These are phyloP conservation scores for Russula lepida DNA, from an alignment of 768 basidiomycete species.

Conservation along the genomic window DNA sequence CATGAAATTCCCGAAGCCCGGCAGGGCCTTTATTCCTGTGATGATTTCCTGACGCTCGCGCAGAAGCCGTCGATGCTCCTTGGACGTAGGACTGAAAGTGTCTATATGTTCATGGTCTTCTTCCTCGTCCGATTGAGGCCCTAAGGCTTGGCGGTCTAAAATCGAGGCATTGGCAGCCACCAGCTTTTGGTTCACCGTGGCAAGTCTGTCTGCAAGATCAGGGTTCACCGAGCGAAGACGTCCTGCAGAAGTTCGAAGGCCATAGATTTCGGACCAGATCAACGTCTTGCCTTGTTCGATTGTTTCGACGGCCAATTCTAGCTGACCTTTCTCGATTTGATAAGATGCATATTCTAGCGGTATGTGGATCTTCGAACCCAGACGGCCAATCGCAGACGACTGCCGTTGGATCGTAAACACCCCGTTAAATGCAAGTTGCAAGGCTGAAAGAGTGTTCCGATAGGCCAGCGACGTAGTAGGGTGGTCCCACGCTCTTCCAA, in stretches of 20 bases:
- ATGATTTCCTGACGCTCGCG: not conserved
- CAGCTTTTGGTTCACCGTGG: not conserved
- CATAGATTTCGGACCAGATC: constrained; percentile 8
- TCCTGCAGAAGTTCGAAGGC: not conserved
- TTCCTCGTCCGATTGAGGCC: not conserved
- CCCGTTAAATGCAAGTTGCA: not conserved
- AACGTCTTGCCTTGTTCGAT: constrained; percentile 1
- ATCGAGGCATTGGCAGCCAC: not conserved
- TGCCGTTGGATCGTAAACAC: not conserved
- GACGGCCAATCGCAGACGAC: not conserved
- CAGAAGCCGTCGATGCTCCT: not conserved
- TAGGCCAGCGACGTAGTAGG: not conserved
- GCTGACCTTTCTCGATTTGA: not conserved
- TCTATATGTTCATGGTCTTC: not conserved
- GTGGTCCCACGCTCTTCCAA: not conserved
- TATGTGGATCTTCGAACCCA: not conserved
- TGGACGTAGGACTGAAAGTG: not conserved
- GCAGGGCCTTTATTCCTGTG: not conserved
- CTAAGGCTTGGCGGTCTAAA: not conserved
- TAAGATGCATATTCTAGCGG: not conserved
- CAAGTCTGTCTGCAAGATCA: not conserved
- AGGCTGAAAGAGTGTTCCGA: not conserved
- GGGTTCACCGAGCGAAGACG: not conserved
- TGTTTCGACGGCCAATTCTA: constrained; percentile 5
- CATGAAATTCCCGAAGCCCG: constrained; percentile 1